These are phyloP conservation scores for Exophiala lecanii-corni DNA, from an alignment of 2,329 filamentous ascomycete species.

Conservation along the genomic window DNA sequence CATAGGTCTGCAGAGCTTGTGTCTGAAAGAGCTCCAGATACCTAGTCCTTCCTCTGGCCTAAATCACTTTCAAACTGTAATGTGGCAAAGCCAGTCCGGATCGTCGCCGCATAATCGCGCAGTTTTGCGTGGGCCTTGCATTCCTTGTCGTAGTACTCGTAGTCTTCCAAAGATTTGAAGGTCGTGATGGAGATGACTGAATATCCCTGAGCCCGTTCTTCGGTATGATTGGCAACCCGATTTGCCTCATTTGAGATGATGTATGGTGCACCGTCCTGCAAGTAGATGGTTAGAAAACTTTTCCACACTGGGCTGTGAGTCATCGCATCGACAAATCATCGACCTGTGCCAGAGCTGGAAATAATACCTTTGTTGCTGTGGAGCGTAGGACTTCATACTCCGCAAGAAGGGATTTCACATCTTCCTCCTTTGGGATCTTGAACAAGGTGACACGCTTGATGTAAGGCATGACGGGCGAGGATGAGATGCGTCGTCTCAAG, in stretches of 20 bases:
- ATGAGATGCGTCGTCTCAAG: too few species aligned
- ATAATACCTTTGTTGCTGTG: slow-evolving; percentile 41
- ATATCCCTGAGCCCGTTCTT: slow-evolving; percentile 58
- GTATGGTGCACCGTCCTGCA: slow-evolving; percentile 66
- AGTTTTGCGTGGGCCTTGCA: slow-evolving; percentile 53
- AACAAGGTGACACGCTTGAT: slow-evolving; percentile 52
- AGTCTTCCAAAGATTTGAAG: slow-evolving; percentile 62
- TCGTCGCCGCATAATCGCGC: slow-evolving; percentile 32
- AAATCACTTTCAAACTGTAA: slow-evolving; percentile 35
- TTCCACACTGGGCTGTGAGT: too few species aligned
- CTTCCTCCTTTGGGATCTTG: slow-evolving; percentile 47
- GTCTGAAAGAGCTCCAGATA: too few species aligned
- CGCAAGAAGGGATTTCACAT: slow-evolving; percentile 41
- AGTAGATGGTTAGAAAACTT: background rate
- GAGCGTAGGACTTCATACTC: slow-evolving; percentile 41
- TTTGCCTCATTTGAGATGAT: slow-evolving; percentile 58
- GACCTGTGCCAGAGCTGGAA: background rate
- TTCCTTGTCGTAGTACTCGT: slow-evolving; percentile 64
- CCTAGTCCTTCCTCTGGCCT: background rate
- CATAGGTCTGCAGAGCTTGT: slow-evolving; percentile 4
- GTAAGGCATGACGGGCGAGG: slow-evolving; percentile 29
- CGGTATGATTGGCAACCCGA: slow-evolving; percentile 48
- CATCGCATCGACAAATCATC: slow-evolving; percentile 5
- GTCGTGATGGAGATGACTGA: slow-evolving; percentile 60
- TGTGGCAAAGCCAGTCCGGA: slow-evolving; percentile 35